Evolutionary conservation across 768 basidiomycete species (phyloP).

Genomic region (Epithele typhae): DNA sequence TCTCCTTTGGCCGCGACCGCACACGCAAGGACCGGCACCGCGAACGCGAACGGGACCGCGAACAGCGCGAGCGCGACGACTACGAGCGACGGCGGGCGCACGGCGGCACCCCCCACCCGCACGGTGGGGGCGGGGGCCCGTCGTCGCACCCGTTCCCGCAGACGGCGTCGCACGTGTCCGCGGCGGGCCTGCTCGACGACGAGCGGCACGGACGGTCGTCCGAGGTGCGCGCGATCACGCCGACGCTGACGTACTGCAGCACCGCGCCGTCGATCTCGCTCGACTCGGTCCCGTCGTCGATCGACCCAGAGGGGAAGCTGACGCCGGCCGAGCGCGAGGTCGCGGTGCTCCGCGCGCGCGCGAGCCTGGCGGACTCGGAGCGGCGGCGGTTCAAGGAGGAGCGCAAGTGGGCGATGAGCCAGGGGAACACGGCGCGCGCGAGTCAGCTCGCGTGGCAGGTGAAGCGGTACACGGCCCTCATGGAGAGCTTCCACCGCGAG

Average conservation of each 20-base stretch:
- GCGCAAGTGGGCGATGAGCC: slow-evolving; percentile 79
- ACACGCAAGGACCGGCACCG: slow-evolving; percentile 10
- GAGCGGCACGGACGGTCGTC: slow-evolving; percentile 20
- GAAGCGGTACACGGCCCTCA: slow-evolving; percentile 72
- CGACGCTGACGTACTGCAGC: slow-evolving; percentile 23
- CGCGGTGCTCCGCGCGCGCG: slow-evolving; percentile 69
- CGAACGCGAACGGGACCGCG: slow-evolving; percentile 16
- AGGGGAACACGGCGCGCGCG: slow-evolving; percentile 72
- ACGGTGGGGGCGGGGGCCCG: neutral
- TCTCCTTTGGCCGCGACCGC: slow-evolving; percentile 24
- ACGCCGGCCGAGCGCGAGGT: slow-evolving; percentile 70
- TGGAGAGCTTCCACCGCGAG: slow-evolving; percentile 76
- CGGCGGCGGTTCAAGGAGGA: slow-evolving; percentile 81
- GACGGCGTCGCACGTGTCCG: too few species aligned
- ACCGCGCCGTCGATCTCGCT: slow-evolving; percentile 51
- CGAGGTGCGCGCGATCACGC: slow-evolving; percentile 23
- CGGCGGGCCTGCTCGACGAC: slow-evolving; percentile 1
- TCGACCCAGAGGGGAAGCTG: slow-evolving; percentile 55
- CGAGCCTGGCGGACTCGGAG: slow-evolving; percentile 79
- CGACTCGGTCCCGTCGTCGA: slow-evolving; percentile 62
- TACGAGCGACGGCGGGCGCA: neutral
- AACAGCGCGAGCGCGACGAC: slow-evolving; percentile 9
- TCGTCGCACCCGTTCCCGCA: too few species aligned
- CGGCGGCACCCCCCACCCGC: slow-evolving; percentile 2
- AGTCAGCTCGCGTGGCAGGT: slow-evolving; percentile 71